Base-by-base conservation (phyloP, 345 rosid genomes). In the Camelina hispida region DNA sequence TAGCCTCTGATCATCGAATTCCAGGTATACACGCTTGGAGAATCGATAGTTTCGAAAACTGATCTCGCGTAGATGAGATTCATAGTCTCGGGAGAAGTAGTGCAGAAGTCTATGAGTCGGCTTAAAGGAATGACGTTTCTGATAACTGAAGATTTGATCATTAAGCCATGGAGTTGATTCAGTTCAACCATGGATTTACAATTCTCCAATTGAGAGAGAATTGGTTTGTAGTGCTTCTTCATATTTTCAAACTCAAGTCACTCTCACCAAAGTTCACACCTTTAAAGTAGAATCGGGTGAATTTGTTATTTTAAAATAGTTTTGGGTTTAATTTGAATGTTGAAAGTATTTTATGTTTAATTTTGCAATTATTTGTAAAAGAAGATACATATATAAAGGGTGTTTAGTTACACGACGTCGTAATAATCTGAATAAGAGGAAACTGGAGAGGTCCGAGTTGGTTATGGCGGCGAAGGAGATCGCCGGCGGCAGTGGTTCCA, bases 1-100 rank as follows among this genome's bases (percentile, higher is more conserved):
- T 67, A 78, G 28, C 84, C 82, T 75, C 73, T 75, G 72, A 81
- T 78, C 80, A 81, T 81, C 6, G 84, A 66, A 75, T 81, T 81
- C 84, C 84, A 81, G 66, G 78, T 71, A 68, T 78, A 78, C 12
- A 75, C 75, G 53, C 78, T 78, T 17, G 82, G 82, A 8, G 2
- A 53, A 30, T 62, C 78, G 12, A 73, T 78, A n/a, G 7, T 53
- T 6, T 68, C 66, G 71, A 73, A 78, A 34, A 78, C 40, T 61
- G 78, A 72, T 7, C 46, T 53, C 25, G 81, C 82, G 69, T 82
- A 72, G 50, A 12, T 71, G 32, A 82, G 75, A 42, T 57, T 58
- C 15, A 22, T 13, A 25, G 75, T 66, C 23, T 79, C 72, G 3
- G 77, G 68, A 76, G 2, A 67, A 42, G 14, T 42, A 30, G 72